Percentiles rank a stretch among this genome's conserved stretches.
phyloP scores from a whole-genome alignment of 1,139 yeast genomes.

The Zygoascus hellenicus region DNA sequence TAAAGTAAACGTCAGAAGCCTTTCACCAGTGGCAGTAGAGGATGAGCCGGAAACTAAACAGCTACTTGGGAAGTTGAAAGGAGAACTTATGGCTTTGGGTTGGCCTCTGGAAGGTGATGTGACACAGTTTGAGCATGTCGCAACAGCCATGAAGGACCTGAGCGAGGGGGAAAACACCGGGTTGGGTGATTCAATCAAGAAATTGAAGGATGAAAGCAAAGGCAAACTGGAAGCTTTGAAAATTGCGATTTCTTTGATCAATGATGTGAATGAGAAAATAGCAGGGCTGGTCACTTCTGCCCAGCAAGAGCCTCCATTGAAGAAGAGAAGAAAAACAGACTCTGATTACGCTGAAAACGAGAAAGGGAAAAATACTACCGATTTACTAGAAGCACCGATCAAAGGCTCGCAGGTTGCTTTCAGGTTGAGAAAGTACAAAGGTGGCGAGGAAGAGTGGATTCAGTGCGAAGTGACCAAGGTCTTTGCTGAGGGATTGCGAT shows the following conservation, averaged over 20 bases:
- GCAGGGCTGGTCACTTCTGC: no score
- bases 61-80: not conserved
- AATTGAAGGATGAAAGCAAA: not conserved
- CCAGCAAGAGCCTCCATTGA: constrained; percentile 5
- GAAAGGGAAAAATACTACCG: not conserved
- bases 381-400: not conserved
- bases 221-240: not conserved
- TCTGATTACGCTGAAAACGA: not conserved
- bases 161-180: constrained; percentile 3
- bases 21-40: constrained; percentile 6
- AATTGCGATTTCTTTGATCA: no score
- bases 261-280: no score
- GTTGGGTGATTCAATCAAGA: not conserved
- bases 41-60: constrained; percentile 2
- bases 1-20: not conserved
- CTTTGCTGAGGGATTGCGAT: constrained; percentile 64
- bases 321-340: constrained; percentile 7
- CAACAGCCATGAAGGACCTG: constrained; percentile 11
- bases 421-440: constrained; percentile 44
- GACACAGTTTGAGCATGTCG: constrained; percentile 2
- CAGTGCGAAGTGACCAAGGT: constrained; percentile 86
- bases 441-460: constrained; percentile 88
- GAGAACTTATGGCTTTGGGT: not conserved
- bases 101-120: constrained; percentile 8
- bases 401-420: constrained; percentile 88